Percentiles rank a stretch among this genome's conserved stretches.
phyloP scores from a whole-genome alignment of 257 asterid species.

The Sherardia arvensis region DNA sequence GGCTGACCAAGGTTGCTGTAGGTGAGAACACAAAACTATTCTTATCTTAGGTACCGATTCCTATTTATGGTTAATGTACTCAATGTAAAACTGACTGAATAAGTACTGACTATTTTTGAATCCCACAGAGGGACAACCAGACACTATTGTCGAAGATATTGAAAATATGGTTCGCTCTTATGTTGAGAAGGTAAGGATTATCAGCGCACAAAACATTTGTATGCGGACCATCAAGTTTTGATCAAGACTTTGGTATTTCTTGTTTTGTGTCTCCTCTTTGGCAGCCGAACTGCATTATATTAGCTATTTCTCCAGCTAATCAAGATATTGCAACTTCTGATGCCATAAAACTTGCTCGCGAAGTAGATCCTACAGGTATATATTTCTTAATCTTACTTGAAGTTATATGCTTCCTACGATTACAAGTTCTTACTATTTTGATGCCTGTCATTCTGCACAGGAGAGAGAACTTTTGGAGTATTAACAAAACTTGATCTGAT shows the following conservation, averaged over 20 bases:
- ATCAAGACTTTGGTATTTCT: neutral
- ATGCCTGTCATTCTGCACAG: constrained; percentile 23
- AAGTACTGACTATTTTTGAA: constrained; percentile 17
- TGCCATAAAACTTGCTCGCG: constrained; percentile 95
- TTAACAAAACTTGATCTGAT: constrained; percentile 91
- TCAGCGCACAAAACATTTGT: neutral
- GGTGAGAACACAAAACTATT: constrained; percentile 47
- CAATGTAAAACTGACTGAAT: constrained; percentile 8
- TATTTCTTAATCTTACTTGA: neutral
- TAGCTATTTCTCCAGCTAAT: constrained; percentile 98
- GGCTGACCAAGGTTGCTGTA: constrained; percentile 94
- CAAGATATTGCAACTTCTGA: constrained; percentile 99
- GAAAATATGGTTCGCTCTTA: constrained; percentile 97
- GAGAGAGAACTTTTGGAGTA: constrained; percentile 96
- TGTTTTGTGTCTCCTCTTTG: constrained; percentile 11
- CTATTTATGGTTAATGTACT: neutral
- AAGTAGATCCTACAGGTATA: constrained; percentile 91
- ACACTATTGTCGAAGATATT: constrained; percentile 80
- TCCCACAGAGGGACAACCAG: constrained; percentile 85
- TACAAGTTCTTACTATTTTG: constrained; percentile 4
- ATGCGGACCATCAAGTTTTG: neutral
- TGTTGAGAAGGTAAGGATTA: constrained; percentile 70
- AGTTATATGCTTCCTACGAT: neutral
- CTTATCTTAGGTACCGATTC: constrained; percentile 9
- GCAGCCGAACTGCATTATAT: constrained; percentile 87